These are phyloP conservation scores for Acanthamoeba healyi DNA, from an alignment of 208 protist species.

Conservation along the genomic window DNA sequence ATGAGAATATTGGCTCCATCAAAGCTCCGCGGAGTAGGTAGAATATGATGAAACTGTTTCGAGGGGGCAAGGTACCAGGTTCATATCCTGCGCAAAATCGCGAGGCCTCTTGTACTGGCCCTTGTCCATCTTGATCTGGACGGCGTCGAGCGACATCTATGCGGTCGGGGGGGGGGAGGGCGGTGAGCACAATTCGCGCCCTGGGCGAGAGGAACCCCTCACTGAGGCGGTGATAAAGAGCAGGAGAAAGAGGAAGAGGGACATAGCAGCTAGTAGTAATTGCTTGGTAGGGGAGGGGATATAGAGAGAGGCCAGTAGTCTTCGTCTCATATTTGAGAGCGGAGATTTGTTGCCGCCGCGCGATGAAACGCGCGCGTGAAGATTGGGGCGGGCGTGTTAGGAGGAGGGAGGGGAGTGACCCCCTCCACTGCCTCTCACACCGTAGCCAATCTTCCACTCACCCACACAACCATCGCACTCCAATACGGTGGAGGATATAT, in stretches of 20 bases:
- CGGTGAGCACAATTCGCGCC: not conserved
- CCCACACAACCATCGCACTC: slow-evolving; percentile 51
- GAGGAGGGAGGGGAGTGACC: no score
- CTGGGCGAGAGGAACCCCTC: no score
- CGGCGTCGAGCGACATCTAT: slow-evolving; percentile 16
- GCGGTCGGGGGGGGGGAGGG: no score
- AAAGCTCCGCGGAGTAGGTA: not conserved
- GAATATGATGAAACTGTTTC: not conserved
- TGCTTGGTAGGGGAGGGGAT: no score
- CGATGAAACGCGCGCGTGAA: no score
- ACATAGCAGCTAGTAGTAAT: no score
- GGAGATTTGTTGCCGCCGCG: no score
- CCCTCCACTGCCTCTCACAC: no score
- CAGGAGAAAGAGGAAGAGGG: not conserved
- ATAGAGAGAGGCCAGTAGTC: not conserved
- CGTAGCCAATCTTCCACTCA: not conserved
- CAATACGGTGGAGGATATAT: not conserved
- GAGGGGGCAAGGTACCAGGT: not conserved
- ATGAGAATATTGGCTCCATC: not conserved
- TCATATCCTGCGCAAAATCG: not conserved
- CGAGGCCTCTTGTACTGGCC: not conserved
- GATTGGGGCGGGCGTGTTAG: no score
- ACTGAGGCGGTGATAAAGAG: not conserved
- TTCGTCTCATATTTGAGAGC: no score
- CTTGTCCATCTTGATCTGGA: slow-evolving; percentile 2